phyloP scores from a whole-genome alignment of 192 early-diverging fungal genomes.

The Gaertneriomyces sp. region DNA sequence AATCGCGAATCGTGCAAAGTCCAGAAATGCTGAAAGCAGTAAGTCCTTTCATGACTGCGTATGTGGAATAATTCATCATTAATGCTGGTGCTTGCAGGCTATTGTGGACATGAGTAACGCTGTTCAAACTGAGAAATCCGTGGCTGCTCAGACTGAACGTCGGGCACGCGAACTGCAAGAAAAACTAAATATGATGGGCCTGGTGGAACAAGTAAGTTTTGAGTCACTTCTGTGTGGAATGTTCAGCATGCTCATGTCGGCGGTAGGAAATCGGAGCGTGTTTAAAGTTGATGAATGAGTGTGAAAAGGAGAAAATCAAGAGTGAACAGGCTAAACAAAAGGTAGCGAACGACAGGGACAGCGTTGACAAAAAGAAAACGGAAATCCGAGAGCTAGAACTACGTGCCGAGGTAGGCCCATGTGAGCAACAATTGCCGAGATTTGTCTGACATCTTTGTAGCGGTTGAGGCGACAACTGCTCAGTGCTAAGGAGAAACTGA shows the following conservation, averaged over 20 bases:
- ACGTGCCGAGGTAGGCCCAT: constrained; percentile 34
- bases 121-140: constrained; percentile 42
- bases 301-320: constrained; percentile 49
- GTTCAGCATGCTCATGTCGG: not conserved
- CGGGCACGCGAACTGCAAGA: constrained; percentile 50
- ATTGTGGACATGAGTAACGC: constrained; percentile 57
- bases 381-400: constrained; percentile 40
- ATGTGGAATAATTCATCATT: not conserved
- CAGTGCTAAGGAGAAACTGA: constrained; percentile 45
- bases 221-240: not conserved
- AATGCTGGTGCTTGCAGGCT: constrained; percentile 16
- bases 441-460: constrained; percentile 15
- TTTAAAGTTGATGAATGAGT: constrained; percentile 63
- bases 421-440: not conserved
- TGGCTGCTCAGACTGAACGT: constrained; percentile 45
- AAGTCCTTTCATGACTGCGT: constrained; percentile 1
- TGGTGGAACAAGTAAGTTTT: constrained; percentile 41
- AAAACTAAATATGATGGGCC: constrained; percentile 55
- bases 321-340: constrained; percentile 35
- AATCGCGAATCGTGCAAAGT: constrained; percentile 66
- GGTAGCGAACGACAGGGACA: constrained; percentile 37
- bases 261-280: constrained; percentile 52
- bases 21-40: constrained; percentile 71
- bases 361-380: constrained; percentile 34
- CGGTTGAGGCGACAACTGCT: constrained; percentile 44